These are phyloP conservation scores for Bruguiera gymnorhiza DNA, from an alignment of 345 rosid species.

Conservation along the genomic window DNA sequence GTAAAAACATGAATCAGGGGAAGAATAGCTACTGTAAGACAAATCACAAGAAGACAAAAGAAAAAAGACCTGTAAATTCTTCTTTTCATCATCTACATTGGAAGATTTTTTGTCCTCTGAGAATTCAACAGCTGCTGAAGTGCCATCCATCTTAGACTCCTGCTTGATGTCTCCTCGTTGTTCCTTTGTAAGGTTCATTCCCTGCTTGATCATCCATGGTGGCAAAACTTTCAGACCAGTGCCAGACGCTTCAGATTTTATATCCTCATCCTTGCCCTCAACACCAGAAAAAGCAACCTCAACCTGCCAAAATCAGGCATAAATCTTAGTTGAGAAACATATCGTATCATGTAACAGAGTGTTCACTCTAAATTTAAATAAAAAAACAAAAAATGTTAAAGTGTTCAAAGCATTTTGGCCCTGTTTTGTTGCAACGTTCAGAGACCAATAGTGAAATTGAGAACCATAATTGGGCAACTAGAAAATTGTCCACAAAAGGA, in stretches of 20 bases:
- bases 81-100: conserved; percentile 45
- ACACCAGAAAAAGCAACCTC: conserved; percentile 80
- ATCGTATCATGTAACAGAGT: too few species aligned
- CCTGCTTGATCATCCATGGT: conserved; percentile 95
- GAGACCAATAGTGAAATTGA: too few species aligned
- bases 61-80: conserved; percentile 47
- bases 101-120: conserved; percentile 74
- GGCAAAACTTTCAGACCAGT: conserved; percentile 65
- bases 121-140: conserved; percentile 35
- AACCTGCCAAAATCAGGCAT: conserved; percentile 53
- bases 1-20: neutral
- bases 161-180: conserved; percentile 82
- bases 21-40: neutral
- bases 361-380: too few species aligned
- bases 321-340: neutral
- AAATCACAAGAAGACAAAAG: neutral
- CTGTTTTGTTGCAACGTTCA: too few species aligned
- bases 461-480: too few species aligned
- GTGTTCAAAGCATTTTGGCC: too few species aligned
- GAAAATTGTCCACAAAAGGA: too few species aligned
- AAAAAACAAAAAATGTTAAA: too few species aligned
- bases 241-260: conserved; percentile 54
- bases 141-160: conserved; percentile 62
- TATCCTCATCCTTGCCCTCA: conserved; percentile 65
- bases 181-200: conserved; percentile 85